Base-by-base conservation (phyloP, 176 grass and related monocot genomes). In the Puya raimondii region DNA sequence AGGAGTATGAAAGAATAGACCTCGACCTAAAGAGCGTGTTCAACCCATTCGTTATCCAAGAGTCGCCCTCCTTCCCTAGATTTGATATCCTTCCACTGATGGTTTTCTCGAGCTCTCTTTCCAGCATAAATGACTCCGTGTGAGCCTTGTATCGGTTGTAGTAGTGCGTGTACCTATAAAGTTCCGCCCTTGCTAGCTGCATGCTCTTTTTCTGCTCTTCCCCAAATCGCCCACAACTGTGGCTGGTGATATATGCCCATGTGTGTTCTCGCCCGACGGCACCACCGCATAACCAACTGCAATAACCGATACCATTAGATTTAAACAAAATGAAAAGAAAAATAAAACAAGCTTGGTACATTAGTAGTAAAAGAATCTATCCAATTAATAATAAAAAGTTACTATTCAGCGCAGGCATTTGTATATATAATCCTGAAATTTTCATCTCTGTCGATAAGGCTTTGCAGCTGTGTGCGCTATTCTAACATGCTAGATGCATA, bases 231-330 rank as follows among this genome's bases (percentile, higher is more conserved):
- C 87, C 90, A 82, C 95, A 99, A 56, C 87, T 94, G 72, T 99
- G 95, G 49, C 87, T 87, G 77, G 56, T 88, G 51, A 99, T 94
- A 66, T 64, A 84, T 67, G 84, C 90, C 95, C 95, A 94, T 67
- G 95, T 99, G 72, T 99, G 90, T 64, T 91, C 87, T 74, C 82
- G 82, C 48, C 95, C 95, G 21, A 89, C 91, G 70, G 95, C 82
- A 76, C 76, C 95, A 66, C 90, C 95, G 86, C 95, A 99, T 69
- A 94, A 84, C 90, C 90, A 99, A 72, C 95, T 99, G 66, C 76
- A 80, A 56, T 59, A 42, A 42, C 33, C 33, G 15, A 59, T 18
- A 59, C 54, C 7, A 17, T 6, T 42, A 42, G 33, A 42, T 42
- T 42, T 42, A 42, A 42, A 42, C 33, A 42, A 42, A 42, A 42